Conservation (phyloP, 2,329 filamentous ascomycete species). For the Colletotrichum godetiae region DNA sequence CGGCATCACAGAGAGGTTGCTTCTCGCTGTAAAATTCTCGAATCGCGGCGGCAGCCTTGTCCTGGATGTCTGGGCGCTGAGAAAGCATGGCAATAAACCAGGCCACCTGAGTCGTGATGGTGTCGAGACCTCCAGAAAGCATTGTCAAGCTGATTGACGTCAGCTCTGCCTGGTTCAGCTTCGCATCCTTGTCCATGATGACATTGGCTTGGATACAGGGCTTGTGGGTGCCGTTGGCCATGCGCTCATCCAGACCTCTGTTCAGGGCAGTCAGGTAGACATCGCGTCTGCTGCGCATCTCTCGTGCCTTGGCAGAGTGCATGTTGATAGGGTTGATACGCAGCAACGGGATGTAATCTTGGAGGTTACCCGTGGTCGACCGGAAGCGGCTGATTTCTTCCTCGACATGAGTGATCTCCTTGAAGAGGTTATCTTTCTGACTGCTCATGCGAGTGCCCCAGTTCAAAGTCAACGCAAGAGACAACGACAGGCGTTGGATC, state of each 20-base stretch:
- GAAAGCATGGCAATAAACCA: slow-evolving; percentile 73
- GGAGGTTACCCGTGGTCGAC: slow-evolving; percentile 69
- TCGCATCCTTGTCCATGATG: slow-evolving; percentile 72
- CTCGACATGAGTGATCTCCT: slow-evolving; percentile 72
- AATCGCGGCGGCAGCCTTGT: slow-evolving; percentile 69
- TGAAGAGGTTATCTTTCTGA: slow-evolving; percentile 66
- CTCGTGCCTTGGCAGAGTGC: slow-evolving; percentile 67
- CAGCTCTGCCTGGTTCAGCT: slow-evolving; percentile 70
- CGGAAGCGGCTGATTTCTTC: slow-evolving; percentile 70
- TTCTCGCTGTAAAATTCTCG: slow-evolving; percentile 61
- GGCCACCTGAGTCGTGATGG: slow-evolving; percentile 72
- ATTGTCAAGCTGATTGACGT: slow-evolving; percentile 76
- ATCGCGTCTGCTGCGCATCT: slow-evolving; percentile 70
- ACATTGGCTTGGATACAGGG: slow-evolving; percentile 77
- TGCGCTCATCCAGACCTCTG: slow-evolving; percentile 67
- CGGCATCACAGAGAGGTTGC: slow-evolving; percentile 67
- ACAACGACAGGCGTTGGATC: slow-evolving; percentile 73
- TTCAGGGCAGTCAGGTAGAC: slow-evolving; percentile 70
- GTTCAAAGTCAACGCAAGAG: slow-evolving; percentile 72
- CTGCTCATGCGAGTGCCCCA: slow-evolving; percentile 72
- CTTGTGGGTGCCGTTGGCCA: slow-evolving; percentile 69
- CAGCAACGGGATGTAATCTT: slow-evolving; percentile 70
- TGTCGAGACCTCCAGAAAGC: slow-evolving; percentile 75
- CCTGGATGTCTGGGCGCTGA: slow-evolving; percentile 70
- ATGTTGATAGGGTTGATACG: slow-evolving; percentile 70